Base-by-base conservation (phyloP, 192 early-diverging fungal genomes). In the Coemansia sp. region DNA sequence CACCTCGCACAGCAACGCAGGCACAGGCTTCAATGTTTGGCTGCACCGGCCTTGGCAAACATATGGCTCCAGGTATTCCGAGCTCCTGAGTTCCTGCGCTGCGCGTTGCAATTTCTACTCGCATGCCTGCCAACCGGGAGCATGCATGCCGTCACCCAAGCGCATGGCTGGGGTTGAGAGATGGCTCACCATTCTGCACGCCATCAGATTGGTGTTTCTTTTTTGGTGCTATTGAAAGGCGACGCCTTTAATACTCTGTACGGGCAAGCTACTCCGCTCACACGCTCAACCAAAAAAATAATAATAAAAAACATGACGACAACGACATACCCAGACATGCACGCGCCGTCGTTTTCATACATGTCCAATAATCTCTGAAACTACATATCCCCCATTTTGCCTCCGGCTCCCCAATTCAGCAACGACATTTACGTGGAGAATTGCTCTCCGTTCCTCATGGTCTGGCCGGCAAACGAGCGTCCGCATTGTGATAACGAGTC, bases 251-350 rank as follows among this genome's bases (percentile, higher is more conserved):
- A 16, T 31, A 55, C 14, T 55, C 8, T 31, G 28, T 31, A 31
- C 11, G n/a, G 31, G 31, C 31, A 18, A 45, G n/a, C 43, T 20
- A 20, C 43, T 55, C 26, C 26, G 26, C 51, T 55, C 51, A 55
- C 51, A 55, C 51, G 51, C 51, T 31, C 51, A 55, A 55, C 51
- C 24, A 55, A 55, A 55, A n/a, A n/a, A n/a, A n/a, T n/a, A n/a
- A n/a, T n/a, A n/a, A n/a, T n/a, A n/a, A n/a, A n/a, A 33, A 3
- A 33, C 26, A 43, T n/a, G n/a, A 43, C 40, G 6, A 33, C 24
- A 14, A 14, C 24, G 26, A n/a, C 51, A 55, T 55, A 55, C 51
- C 14, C 51, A 55, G 51, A 55, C 51, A 55, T 55, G 51, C 51
- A 55, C 51, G 24, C 18, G 31, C 4, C 4, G 31, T 31, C 4